phyloP scores from a whole-genome alignment of 163 green algal species.

The Chlamydomonas reinhardtii region DNA sequence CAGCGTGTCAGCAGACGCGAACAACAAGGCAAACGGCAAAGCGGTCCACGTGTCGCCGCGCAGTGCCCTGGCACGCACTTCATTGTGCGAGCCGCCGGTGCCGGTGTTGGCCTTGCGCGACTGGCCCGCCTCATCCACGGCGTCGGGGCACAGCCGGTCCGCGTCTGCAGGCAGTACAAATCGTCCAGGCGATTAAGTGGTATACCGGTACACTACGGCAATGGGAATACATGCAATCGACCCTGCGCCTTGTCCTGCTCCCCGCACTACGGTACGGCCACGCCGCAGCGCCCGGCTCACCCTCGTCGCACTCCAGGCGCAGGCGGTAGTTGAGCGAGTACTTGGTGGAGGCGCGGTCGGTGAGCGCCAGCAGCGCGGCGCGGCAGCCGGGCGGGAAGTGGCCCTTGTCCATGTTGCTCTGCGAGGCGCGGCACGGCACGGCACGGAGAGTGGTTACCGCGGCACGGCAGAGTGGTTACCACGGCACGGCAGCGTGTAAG shows the following conservation, averaged over 20 bases:
- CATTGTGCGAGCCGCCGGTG: not conserved
- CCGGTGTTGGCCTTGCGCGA: not conserved
- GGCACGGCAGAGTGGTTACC: too few relatives aligned
- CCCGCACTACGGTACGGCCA: too few relatives aligned
- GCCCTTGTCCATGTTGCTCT: conserved; percentile 39
- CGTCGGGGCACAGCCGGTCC: conserved; percentile 31
- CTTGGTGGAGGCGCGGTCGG: conserved; percentile 42
- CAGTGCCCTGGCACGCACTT: not conserved
- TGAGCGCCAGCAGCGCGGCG: conserved; percentile 13
- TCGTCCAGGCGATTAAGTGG: too few relatives aligned
- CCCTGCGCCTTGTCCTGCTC: too few relatives aligned
- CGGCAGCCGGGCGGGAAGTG: conserved; percentile 42
- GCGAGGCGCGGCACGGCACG: not conserved
- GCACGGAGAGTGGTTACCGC: too few relatives aligned
- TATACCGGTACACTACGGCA: too few relatives aligned
- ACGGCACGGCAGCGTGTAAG: too few relatives aligned
- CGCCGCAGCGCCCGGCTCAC: not conserved
- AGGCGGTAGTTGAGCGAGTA: conserved; percentile 56
- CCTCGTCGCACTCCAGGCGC: conserved; percentile 37
- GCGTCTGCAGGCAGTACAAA: conserved; percentile 35
- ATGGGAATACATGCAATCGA: too few relatives aligned
- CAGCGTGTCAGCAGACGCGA: too few relatives aligned
- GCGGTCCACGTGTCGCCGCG: too few relatives aligned
- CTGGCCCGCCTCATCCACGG: conserved; percentile 35
- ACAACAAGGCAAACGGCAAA: too few relatives aligned